These are phyloP conservation scores for Raffaelea arxii DNA, from an alignment of 2,329 filamentous ascomycete genomes.

Conservation along the genomic window DNA sequence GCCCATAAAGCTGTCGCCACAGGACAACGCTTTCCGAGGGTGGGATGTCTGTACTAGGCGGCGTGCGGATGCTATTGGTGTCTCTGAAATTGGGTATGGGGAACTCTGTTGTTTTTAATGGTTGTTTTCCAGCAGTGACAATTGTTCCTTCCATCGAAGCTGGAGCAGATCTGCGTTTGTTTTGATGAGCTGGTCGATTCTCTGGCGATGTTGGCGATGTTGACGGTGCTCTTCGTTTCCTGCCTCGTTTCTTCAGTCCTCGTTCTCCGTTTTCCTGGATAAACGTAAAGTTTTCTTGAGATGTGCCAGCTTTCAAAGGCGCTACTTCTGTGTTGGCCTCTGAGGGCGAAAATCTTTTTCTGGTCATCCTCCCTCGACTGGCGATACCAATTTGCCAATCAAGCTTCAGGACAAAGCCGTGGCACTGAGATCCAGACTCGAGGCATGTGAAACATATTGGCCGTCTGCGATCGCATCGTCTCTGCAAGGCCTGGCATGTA, in stretches of 20 bases:
- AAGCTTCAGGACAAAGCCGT: slow-evolving; percentile 1
- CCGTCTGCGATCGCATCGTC: no score
- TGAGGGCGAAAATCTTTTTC: neutral
- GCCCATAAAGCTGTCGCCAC: neutral
- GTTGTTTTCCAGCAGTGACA: no score
- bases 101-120: no score
- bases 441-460: neutral
- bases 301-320: neutral
- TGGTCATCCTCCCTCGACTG: neutral
- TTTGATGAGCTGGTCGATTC: no score
- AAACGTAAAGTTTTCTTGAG: neutral
- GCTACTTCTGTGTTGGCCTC: neutral
- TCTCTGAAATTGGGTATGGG: no score
- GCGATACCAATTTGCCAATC: neutral
- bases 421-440: neutral
- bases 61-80: no score
- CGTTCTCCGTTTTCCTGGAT: neutral
- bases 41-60: no score
- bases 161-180: no score
- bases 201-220: neutral
- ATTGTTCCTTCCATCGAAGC: no score
- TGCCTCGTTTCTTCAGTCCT: neutral
- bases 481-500: no score
- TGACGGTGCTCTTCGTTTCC: neutral
- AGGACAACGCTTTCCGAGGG: no score